Conservation (phyloP, 2,329 filamentous ascomycete species). For the Podosphaera fusca region DNA sequence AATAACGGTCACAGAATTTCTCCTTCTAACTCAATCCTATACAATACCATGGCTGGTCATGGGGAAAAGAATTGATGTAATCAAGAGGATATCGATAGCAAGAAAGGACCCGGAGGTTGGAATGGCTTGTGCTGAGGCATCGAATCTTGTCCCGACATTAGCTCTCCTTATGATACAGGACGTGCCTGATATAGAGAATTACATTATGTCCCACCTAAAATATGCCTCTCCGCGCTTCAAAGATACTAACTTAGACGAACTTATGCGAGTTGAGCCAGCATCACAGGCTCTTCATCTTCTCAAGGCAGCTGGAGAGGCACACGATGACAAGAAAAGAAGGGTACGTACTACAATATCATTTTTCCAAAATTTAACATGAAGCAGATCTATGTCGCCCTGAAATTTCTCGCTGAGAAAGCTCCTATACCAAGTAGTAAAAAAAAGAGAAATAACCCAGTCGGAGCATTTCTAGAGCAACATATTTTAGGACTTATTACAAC, state of each 20-base stretch:
- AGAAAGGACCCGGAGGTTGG: constrained; percentile 44
- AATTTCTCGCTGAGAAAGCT: constrained; percentile 16
- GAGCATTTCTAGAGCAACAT: constrained; percentile 58
- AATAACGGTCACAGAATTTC: constrained; percentile 49
- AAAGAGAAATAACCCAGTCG: constrained; percentile 34
- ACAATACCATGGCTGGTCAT: constrained; percentile 75
- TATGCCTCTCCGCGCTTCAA: constrained; percentile 49
- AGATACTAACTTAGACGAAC: constrained; percentile 36
- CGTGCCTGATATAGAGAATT: constrained; percentile 32
- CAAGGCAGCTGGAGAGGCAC: constrained; percentile 50
- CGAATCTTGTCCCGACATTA: constrained; percentile 33
- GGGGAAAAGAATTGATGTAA: constrained; percentile 51
- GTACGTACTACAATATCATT: constrained; percentile 22
- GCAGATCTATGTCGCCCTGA: constrained; percentile 14
- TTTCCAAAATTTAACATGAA: constrained; percentile 1
- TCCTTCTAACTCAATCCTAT: constrained; percentile 53
- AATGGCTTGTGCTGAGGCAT: constrained; percentile 28
- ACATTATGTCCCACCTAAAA: constrained; percentile 43
- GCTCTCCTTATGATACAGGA: constrained; percentile 36
- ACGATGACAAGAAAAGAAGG: constrained; percentile 28
- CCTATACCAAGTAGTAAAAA: constrained; percentile 10
- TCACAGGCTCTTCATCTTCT: constrained; percentile 60
- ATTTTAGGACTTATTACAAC: constrained; percentile 70
- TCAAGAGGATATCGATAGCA: constrained; percentile 59
- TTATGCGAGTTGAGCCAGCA: constrained; percentile 55